These are phyloP conservation scores for Candida neerlandica DNA, from an alignment of 1,139 yeast genomes.

Conservation along the genomic window DNA sequence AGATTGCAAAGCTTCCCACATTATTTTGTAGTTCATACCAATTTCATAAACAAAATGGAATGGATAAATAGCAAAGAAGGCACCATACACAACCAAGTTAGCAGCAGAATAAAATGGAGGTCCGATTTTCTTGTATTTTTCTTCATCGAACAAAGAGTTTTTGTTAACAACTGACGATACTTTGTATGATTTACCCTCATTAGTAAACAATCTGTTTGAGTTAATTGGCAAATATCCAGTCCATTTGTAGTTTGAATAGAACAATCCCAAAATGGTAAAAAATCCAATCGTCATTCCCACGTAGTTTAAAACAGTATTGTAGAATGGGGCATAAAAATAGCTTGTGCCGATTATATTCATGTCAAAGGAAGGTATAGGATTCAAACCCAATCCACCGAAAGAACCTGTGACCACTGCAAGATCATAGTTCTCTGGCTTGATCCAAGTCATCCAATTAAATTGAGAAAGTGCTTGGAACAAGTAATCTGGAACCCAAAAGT, in stretches of 20 bases:
- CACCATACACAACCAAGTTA: constrained; percentile 52
- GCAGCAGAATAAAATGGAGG: constrained; percentile 48
- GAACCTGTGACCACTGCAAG: constrained; percentile 63
- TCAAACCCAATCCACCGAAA: constrained; percentile 54
- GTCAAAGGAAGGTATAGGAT: constrained; percentile 58
- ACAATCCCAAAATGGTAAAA: constrained; percentile 45
- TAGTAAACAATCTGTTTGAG: constrained; percentile 44
- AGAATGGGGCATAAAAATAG: constrained; percentile 41
- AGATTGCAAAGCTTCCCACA: constrained; percentile 16
- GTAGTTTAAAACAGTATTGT: constrained; percentile 41
- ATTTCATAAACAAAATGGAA: constrained; percentile 51
- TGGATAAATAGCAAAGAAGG: constrained; percentile 61
- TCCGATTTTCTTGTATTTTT: constrained; percentile 47
- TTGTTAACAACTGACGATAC: constrained; percentile 46
- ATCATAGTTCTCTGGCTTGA: constrained; percentile 29
- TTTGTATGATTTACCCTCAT: constrained; percentile 45
- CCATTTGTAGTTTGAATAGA: constrained; percentile 55
- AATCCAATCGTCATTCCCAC: constrained; percentile 48
- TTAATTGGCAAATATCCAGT: constrained; percentile 58
- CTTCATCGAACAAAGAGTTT: constrained; percentile 39
- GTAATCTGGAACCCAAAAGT: constrained; percentile 40
- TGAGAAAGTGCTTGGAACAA: constrained; percentile 32
- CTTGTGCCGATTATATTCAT: constrained; percentile 35
- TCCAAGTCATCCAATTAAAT: constrained; percentile 45
- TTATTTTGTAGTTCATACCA: constrained; percentile 28